Evolutionary conservation across 352 stramenopile species (phyloP).

Genomic region (Elongisporangium anandrum): DNA sequence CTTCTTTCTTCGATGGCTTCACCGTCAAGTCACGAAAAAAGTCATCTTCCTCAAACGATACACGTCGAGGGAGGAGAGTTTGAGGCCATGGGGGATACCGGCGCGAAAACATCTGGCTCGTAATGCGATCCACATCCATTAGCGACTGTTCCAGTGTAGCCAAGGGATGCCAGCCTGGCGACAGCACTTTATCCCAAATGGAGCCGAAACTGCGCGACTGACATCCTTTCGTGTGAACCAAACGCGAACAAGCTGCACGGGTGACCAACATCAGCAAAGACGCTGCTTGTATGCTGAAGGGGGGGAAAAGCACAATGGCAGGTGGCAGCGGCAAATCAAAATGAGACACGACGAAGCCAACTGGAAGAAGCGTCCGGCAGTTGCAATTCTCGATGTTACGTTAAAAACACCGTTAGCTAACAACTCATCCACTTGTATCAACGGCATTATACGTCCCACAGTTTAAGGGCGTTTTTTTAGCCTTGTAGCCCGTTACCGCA

Average conservation of each 20-base stretch:
- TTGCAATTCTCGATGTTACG: neutral
- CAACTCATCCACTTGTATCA: conserved; percentile 6
- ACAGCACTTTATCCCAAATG: conserved; percentile 46
- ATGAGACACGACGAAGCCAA: neutral
- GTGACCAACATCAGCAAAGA: neutral
- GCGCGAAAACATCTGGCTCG: conserved; percentile 23
- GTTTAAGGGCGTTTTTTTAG: no score
- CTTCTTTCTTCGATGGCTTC: conserved; percentile 14
- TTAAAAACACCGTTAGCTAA: conserved; percentile 5
- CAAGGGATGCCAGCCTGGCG: conserved; percentile 41
- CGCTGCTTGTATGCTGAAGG: neutral
- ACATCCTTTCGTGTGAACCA: conserved; percentile 6
- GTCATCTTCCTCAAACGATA: conserved; percentile 32
- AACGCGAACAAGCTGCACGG: neutral
- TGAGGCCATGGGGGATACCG: conserved; percentile 19
- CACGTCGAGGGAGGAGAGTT: conserved; percentile 1
- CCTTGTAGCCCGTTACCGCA: conserved; percentile 72
- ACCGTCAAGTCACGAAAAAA: conserved; percentile 47
- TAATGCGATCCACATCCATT: conserved; percentile 46
- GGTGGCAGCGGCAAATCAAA: neutral
- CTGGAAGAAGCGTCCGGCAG: neutral
- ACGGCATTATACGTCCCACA: neutral
- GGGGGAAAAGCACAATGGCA: neutral
- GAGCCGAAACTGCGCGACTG: conserved; percentile 18
- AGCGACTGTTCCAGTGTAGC: conserved; percentile 64